Evolutionary conservation across 805 yeast species (phyloP).

Genomic region (Candida sanyiensis): DNA sequence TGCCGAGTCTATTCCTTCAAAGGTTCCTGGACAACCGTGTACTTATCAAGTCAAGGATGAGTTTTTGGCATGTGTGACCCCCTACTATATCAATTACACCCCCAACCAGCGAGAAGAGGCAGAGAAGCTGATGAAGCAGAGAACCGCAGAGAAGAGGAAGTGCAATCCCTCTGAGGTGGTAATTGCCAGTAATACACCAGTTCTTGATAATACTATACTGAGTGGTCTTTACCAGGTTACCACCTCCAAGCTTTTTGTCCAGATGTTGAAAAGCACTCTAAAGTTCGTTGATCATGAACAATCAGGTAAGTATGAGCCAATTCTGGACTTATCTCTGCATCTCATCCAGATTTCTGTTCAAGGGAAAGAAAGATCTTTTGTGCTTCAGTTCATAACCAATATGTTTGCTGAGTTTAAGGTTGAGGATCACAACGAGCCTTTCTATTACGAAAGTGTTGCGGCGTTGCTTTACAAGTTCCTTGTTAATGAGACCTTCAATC

Average conservation of each 20-base stretch:
- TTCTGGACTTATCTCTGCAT: conserved; percentile 57
- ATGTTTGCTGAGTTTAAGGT: conserved; percentile 32
- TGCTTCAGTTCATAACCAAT: conserved; percentile 26
- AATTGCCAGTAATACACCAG: conserved; percentile 46
- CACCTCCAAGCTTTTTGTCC: conserved; percentile 45
- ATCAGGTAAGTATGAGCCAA: conserved; percentile 45
- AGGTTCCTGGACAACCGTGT: conserved; percentile 53
- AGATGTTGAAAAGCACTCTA: conserved; percentile 47
- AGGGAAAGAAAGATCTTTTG: conserved; percentile 29
- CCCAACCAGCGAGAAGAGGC: conserved; percentile 83
- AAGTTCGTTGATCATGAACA: conserved; percentile 30
- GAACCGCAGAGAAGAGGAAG: conserved; percentile 36
- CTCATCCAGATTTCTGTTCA: conserved; percentile 56
- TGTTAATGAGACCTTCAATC: conserved; percentile 33
- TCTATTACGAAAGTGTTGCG: conserved; percentile 35
- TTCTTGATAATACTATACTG: conserved; percentile 35
- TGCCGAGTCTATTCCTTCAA: conserved; percentile 60
- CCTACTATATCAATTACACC: conserved; percentile 73
- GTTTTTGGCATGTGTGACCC: conserved; percentile 55
- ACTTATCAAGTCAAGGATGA: conserved; percentile 61
- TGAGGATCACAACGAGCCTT: conserved; percentile 33
- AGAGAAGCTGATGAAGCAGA: conserved; percentile 51
- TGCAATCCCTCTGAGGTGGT: conserved; percentile 43
- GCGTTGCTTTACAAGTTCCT: conserved; percentile 37
- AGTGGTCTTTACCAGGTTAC: conserved; percentile 45